Evolutionary conservation across 352 stramenopile genomes (phyloP).

Genomic region (Pythium aphanidermatum): DNA sequence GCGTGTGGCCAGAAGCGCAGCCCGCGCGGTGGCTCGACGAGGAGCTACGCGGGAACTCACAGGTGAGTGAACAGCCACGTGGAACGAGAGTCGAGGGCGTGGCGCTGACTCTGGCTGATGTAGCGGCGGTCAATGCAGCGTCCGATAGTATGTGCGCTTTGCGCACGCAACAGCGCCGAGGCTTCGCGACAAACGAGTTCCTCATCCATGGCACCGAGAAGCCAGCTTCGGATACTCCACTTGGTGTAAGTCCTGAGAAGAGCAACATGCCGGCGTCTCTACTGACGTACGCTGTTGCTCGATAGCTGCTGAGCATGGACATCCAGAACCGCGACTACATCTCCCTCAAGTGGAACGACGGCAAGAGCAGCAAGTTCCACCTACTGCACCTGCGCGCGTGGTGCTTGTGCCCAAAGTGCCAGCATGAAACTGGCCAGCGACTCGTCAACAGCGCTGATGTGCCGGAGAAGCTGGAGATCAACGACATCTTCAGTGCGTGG

Average conservation of each 20-base stretch:
- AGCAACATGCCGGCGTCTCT: neutral
- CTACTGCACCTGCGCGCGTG: conserved; percentile 71
- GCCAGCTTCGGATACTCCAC: conserved; percentile 9
- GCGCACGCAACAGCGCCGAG: neutral
- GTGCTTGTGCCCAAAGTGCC: conserved; percentile 63
- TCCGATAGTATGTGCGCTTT: neutral
- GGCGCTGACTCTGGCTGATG: no score
- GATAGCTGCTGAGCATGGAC: conserved; percentile 58
- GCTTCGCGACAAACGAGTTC: conserved; percentile 27
- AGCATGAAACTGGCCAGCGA: conserved; percentile 72
- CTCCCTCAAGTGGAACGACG: conserved; percentile 73
- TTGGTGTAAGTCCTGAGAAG: conserved; percentile 13
- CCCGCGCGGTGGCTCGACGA: neutral
- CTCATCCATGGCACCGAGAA: conserved; percentile 9
- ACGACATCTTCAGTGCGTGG: conserved; percentile 69
- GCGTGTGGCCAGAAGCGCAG: neutral
- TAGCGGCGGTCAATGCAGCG: no score
- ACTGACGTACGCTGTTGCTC: neutral
- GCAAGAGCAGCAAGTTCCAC: conserved; percentile 60
- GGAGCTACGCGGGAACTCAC: no score
- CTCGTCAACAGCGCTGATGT: conserved; percentile 74
- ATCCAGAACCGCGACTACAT: conserved; percentile 70
- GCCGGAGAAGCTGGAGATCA: conserved; percentile 48
- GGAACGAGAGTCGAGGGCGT: no score
- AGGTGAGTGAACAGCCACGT: no score